Conservation (phyloP, 805 yeast genomes). For the Komagataella mondaviorum region DNA sequence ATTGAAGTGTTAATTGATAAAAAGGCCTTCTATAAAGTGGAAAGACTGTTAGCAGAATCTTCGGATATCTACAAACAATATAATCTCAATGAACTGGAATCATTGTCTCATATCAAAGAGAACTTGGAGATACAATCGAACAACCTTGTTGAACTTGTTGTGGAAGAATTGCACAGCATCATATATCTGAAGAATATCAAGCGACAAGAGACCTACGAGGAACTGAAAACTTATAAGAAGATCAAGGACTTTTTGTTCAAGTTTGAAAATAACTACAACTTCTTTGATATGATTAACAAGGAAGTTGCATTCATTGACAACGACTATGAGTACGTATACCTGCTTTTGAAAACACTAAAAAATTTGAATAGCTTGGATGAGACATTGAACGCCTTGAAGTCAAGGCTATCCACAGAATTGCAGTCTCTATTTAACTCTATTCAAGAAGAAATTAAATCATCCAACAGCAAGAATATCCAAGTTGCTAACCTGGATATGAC, state of each 20-base stretch:
- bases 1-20: constrained; percentile 60
- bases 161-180: constrained; percentile 66
- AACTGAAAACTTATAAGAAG: neutral
- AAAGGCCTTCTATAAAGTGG: constrained; percentile 44
- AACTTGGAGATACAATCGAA: constrained; percentile 44
- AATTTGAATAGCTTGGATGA: constrained; percentile 49
- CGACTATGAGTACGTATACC: constrained; percentile 22
- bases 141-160: constrained; percentile 50
- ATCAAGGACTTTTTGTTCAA: neutral
- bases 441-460: constrained; percentile 33
- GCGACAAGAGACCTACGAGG: neutral
- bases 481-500: constrained; percentile 3
- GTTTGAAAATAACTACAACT: neutral
- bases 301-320: neutral
- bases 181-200: constrained; percentile 36
- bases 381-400: constrained; percentile 38
- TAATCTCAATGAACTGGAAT: constrained; percentile 43
- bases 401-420: constrained; percentile 46
- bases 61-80: constrained; percentile 31
- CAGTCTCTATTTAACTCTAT: constrained; percentile 48
- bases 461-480: constrained; percentile 32
- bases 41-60: constrained; percentile 22
- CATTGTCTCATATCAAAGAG: constrained; percentile 34
- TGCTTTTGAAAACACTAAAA: constrained; percentile 28
- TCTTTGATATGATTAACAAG: constrained; percentile 1